Evolutionary conservation across 2,329 filamentous ascomycete genomes (phyloP), one percentile per base, ranked within the genome.

Genomic region (Sodiomyces alkalinus): DNA sequence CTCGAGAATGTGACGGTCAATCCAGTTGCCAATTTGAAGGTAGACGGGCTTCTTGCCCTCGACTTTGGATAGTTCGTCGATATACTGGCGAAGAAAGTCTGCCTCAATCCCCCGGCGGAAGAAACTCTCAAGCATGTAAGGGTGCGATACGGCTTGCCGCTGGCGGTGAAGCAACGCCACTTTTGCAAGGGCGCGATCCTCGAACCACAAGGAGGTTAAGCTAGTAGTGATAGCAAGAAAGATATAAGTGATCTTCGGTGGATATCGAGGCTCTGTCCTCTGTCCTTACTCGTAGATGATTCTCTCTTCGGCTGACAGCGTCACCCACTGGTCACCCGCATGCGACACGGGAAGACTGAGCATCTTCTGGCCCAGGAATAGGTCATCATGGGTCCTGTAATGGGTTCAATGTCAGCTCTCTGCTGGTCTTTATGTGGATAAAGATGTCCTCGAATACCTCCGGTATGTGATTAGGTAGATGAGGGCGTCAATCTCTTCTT

Each of bases 41-140:
- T 33, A 30, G 2, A 29, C 8, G 0, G 27, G 32, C 3, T 11
- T 9, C 3, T 21, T 20, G 2, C 24, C 21, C 11, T 30, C 29
- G 6, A 31, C n/a, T 9, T 28, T n/a, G 9, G n/a, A 1, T 5
- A 34, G 17, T 9, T 9, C 10, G 11, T 15, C 6, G 13, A 24
- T 8, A 13, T 24, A 24, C 4, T 24, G n/a, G 7, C 6, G 3
- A 5, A 24, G 6, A 13, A 9, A 9, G 9, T 3, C 4, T 8
- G 4, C 13, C 8, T 15, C 12, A 4, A 15, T 6, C 6, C 15
- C 11, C 21, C 10, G 9, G 10, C 11, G 9, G 7, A 50, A 29
- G n/a, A 45, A 28, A 2, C n/a, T 35, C 10, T 53, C 49, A 0
- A 52, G 32, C 8, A 37, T 40, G 26, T 49, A 48, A 0, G 39